Percentiles rank a stretch among this genome's conserved stretches.
phyloP scores from a whole-genome alignment of 163 green algal genomes.

The Coccomyxa subellipsoidea region DNA sequence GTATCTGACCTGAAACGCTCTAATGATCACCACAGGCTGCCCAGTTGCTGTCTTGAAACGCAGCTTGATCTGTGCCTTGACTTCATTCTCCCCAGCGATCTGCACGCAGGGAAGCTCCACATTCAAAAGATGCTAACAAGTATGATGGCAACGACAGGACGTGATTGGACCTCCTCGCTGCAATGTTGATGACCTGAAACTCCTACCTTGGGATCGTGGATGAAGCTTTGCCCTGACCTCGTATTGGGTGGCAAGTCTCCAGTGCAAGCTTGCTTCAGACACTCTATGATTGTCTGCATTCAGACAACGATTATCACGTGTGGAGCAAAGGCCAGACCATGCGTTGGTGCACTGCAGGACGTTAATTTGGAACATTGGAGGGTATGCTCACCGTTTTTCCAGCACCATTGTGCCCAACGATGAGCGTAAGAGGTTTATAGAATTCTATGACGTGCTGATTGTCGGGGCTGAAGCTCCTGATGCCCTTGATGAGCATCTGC shows the following conservation, averaged over 20 bases:
- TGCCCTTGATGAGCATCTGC: conserved; percentile 97
- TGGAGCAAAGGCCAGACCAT: no score
- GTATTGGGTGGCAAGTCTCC: conserved; percentile 94
- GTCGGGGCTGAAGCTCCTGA: conserved; percentile 91
- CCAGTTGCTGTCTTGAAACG: conserved; percentile 67
- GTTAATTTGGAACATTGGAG: no score
- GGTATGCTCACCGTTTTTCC: conserved; percentile 98
- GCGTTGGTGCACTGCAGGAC: no score
- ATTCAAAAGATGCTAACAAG: not conserved
- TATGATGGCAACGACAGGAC: no score
- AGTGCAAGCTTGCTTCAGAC: conserved; percentile 91
- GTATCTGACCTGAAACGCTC: conserved; percentile 76
- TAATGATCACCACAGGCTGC: conserved; percentile 75
- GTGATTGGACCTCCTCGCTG: not conserved
- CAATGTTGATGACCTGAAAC: not conserved
- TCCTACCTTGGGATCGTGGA: conserved; percentile 90
- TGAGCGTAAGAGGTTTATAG: conserved; percentile 93
- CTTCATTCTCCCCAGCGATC: conserved; percentile 86
- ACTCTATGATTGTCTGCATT: conserved; percentile 98
- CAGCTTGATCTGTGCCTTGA: conserved; percentile 98
- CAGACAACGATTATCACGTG: no score
- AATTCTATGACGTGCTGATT: conserved; percentile 90
- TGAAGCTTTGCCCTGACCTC: conserved; percentile 83
- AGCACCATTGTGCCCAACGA: conserved; percentile 95
- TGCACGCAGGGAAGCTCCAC: conserved; percentile 23